Base-by-base conservation (phyloP, 2,329 filamentous ascomycete genomes). In the Acephala macrosclerotiorum region DNA sequence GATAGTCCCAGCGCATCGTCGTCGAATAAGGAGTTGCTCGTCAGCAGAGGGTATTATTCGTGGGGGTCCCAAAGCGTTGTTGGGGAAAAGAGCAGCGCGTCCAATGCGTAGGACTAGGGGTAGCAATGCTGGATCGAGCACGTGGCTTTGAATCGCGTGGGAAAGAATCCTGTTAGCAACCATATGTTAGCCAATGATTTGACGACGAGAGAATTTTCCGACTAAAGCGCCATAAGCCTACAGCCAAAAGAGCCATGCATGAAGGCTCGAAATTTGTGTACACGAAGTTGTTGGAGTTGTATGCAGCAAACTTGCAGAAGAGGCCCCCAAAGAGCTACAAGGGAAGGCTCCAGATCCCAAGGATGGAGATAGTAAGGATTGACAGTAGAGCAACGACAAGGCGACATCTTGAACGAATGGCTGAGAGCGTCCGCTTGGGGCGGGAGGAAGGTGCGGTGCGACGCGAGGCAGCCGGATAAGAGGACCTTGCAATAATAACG, bases 51-150 rank as follows among this genome's bases (percentile, higher is more conserved):
- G 88, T 60, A 90, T 84, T 60, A 84, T 80, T 70, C 89, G 80
- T 72, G 89, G 82, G 70, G 87, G 85, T 66, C 89, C 90, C 68
- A 91, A 89, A 73, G 87, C 84, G 79, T 96, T 96, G 79, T 93
- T 91, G 71, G 96, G 95, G 77, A 97, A 98, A 63, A 98, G 82
- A 67, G 91, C 87, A 73, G 87, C 88, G 76, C 96, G 91, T 74
- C 92, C 84, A 71, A 88, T 86, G 76, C 88, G 87, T 73, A 95
- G 85, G 71, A 92, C 79, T 76, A 83, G 83, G 76, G 91, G 88
- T 63, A 94, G 82, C 71, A 86, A 83, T 68, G 84, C 83, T 71
- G 89, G 83, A 79, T 89, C 86, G 68, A 93, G 82, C 67, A 92
- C 76, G 75, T 85, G 80, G 63, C 79, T 80, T 69, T 82, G 81